Evolutionary conservation across 129 eudicot species (phyloP).

Genomic region (Lonicera japonica): DNA sequence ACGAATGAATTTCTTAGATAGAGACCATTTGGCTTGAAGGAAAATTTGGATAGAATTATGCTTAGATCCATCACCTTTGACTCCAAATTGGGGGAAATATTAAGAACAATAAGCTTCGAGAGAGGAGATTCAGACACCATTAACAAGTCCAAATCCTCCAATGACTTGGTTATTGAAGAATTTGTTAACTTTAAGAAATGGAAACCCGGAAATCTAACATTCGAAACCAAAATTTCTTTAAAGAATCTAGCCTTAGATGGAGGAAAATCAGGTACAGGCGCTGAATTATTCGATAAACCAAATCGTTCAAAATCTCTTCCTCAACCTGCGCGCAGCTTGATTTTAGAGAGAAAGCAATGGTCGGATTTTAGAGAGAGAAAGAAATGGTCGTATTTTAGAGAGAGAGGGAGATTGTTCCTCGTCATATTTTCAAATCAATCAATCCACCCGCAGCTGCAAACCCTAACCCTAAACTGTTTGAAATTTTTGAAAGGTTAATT

Average conservation of each 20-base stretch:
- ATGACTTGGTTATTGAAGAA: slow-evolving; percentile 7
- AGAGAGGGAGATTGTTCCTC: too few relatives aligned
- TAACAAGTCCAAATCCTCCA: background rate
- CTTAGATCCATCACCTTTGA: slow-evolving; percentile 7
- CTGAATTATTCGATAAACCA: slow-evolving; percentile 9
- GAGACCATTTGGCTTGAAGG: background rate
- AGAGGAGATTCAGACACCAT: background rate
- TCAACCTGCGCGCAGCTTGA: too few relatives aligned
- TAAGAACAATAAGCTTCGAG: slow-evolving; percentile 2
- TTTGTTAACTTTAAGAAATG: slow-evolving; percentile 8
- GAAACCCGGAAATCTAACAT: slow-evolving; percentile 11
- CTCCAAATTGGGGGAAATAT: background rate
- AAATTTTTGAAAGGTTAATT: too few relatives aligned
- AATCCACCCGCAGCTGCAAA: too few relatives aligned
- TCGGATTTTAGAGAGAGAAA: too few relatives aligned
- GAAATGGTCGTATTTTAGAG: too few relatives aligned
- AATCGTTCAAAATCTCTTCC: background rate
- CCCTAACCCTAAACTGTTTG: too few relatives aligned
- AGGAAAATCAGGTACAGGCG: slow-evolving; percentile 1
- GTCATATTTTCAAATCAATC: too few relatives aligned
- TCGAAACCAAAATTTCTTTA: slow-evolving; percentile 9
- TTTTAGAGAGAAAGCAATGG: too few relatives aligned
- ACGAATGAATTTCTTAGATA: background rate
- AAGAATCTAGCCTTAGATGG: slow-evolving; percentile 33
- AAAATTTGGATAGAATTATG: background rate